phyloP scores from a whole-genome alignment of 2,329 filamentous ascomycete genomes.

The Lasiodiplodia hormozganensis region DNA sequence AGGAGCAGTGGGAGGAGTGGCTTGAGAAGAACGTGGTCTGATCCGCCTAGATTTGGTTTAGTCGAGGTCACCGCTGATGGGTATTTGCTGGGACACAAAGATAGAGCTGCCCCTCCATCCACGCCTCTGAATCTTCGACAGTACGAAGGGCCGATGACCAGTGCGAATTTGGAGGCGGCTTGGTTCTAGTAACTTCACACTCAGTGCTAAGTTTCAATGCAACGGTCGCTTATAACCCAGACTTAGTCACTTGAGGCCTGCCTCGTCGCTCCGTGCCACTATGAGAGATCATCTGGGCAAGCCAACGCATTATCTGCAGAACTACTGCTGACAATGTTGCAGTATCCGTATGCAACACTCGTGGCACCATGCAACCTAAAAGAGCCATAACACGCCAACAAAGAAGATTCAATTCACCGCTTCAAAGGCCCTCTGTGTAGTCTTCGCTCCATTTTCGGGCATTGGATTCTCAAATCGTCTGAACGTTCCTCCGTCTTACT shows the following conservation, averaged over 20 bases:
- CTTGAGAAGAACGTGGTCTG: conserved; percentile 69
- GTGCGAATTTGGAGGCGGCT: too few species aligned
- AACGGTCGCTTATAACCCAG: too few species aligned
- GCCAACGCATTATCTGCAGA: neutral
- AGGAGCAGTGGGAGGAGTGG: conserved; percentile 87
- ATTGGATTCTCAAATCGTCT: neutral
- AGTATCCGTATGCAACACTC: neutral
- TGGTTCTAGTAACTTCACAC: neutral
- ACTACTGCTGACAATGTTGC: neutral
- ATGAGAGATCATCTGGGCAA: neutral
- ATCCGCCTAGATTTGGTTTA: neutral
- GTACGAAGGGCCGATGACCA: neutral
- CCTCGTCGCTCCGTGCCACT: too few species aligned
- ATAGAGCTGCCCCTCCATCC: neutral
- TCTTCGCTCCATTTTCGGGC: too few species aligned
- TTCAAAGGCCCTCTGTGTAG: too few species aligned
- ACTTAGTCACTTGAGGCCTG: neutral
- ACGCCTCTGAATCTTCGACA: neutral
- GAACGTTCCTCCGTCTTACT: neutral
- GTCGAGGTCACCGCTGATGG: neutral
- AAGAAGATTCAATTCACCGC: neutral
- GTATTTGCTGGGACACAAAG: neutral
- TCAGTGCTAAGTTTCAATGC: too few species aligned
- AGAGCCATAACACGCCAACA: neutral
- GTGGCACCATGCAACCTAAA: neutral